Percentiles rank a stretch among this genome's conserved stretches.
Evolutionary conservation across 345 rosid species (phyloP).

Genomic region (Rhodomyrtus tomentosa): DNA sequence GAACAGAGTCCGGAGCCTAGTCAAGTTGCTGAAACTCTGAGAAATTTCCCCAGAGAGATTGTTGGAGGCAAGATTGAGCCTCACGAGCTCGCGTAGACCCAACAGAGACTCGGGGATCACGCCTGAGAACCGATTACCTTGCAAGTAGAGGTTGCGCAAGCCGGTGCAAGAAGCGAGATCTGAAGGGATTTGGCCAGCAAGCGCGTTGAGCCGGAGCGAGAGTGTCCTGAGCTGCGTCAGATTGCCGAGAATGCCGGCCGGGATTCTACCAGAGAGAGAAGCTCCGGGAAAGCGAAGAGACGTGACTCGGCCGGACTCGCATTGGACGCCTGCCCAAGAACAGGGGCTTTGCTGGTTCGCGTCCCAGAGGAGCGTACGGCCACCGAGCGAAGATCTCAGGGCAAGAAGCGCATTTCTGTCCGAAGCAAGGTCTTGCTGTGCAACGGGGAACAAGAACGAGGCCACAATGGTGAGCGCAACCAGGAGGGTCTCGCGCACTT

Average conservation of each 20-base stretch:
- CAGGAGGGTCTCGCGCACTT: not conserved
- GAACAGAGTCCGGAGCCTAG: constrained; percentile 61
- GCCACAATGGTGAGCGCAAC: not conserved
- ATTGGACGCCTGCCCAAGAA: constrained; percentile 68
- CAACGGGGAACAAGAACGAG: constrained; percentile 10
- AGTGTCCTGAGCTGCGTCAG: constrained; percentile 65
- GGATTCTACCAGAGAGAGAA: constrained; percentile 62
- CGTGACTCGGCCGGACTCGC: constrained; percentile 54
- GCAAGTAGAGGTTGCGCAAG: constrained; percentile 66
- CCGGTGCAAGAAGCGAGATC: constrained; percentile 61
- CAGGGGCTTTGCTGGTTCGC: constrained; percentile 43
- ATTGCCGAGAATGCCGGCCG: constrained; percentile 59
- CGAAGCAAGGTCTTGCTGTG: constrained; percentile 54
- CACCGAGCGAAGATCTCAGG: constrained; percentile 71
- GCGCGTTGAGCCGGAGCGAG: constrained; percentile 75
- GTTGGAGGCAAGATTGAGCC: constrained; percentile 57
- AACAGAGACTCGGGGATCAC: constrained; percentile 57
- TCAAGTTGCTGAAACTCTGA: constrained; percentile 41
- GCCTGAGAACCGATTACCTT: constrained; percentile 73
- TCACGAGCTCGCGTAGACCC: constrained; percentile 39
- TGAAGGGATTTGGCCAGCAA: constrained; percentile 50
- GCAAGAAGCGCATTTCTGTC: constrained; percentile 71
- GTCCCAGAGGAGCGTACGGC: constrained; percentile 79
- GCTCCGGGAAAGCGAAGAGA: constrained; percentile 79
- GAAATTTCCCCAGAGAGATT: constrained; percentile 59